Base-by-base conservation (phyloP, 192 early-diverging fungal species). In the Cladochytrium replicatum region DNA sequence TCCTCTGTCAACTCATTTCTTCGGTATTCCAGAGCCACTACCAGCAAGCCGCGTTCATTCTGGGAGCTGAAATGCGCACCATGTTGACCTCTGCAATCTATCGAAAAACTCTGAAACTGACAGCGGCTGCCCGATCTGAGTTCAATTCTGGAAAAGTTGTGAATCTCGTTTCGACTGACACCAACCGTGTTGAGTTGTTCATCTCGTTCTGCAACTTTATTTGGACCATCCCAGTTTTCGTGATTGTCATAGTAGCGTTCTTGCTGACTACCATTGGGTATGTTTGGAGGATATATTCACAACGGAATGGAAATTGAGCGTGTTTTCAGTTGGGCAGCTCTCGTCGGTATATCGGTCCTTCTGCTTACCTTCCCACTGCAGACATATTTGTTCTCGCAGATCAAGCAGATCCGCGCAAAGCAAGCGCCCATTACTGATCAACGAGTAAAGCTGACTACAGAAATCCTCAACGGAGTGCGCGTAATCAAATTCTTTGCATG, bases 401-500 rank as follows among this genome's bases (percentile, higher is more conserved):
- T 79, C 32, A 41, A 45, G 4, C 22, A 4, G 13, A 63, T 78
- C 50, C 59, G 77, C 30, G 52, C 50, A 21, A 43, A 8, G 29
- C 58, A 74, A 29, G 68, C 71, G 0, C 70, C 74, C 2, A 66
- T 87, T n/a, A 87, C 86, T 5, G 86, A 88, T 57, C 60, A 58
- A 25, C 81, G 86, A 46, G 80, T 88, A 46, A 85, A 86, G 32
- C 46, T 76, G 0, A 85, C 73, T 0, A 77, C 81, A 38, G 85
- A 87, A 43, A 63, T 80, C 29, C 55, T 89, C 28, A 55, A 67
- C 17, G 82, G 83, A 13, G 87, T 87, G 60, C 75, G 82, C 22
- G 72, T 85, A 29, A 76, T 87, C 59, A 87, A 87, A 54, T 80
- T 83, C 50, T 84, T 83, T 52, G 77, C 77, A 4, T 86, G 82